Base-by-base conservation (phyloP, 2,329 filamentous ascomycete genomes). In the Lasiodiplodia gonubiensis region DNA sequence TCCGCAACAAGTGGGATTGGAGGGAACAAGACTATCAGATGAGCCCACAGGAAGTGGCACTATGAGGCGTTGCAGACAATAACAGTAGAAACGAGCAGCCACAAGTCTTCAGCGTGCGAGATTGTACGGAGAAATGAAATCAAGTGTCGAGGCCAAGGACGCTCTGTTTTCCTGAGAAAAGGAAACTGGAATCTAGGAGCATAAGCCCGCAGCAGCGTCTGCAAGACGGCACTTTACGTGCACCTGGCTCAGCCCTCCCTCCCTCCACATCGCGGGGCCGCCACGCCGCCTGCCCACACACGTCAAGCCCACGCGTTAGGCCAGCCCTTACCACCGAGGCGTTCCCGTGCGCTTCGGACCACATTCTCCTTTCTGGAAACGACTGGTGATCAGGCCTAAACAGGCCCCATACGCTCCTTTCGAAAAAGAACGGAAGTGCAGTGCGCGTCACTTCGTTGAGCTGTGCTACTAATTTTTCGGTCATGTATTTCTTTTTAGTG, bases 251-350 rank as follows among this genome's bases (percentile, higher is more conserved):
- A 52, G 10, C 14, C 23, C 5, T 18, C 49, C 23, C 16, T 33
- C 35, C 33, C 53, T 55, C 53, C 53, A 55, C 53, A 55, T 55
- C 53, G 53, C 53, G 53, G 35, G 35, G 25, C 53, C 53, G 53
- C 53, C 53, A 55, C 27, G 3, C 30, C 8, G 14, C 25, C 16
- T 27, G 14, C 53, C 18, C n/a, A 10, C 53, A n/a, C 27, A 55
- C n/a, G 14, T 39, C 51, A 14, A n/a, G 10, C 27, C 14, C 6
- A 18, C 27, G 14, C 27, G 33, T n/a, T n/a, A 33, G 53, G 30
- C 53, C 53, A 39, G 42, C 42, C 42, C 42, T 46, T 46, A 46
- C 10, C 49, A 52, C 49, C 49, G 49, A 52, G 4, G 49, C 49
- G 21, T 23, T 23, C 49, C 42, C 42, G 42, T n/a, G 42, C 42